A percentile compares a stretch with the other conserved stretches of the same genome.
Conservation (phyloP, 306 rosid species). For the Quercus aquifolioides region DNA sequence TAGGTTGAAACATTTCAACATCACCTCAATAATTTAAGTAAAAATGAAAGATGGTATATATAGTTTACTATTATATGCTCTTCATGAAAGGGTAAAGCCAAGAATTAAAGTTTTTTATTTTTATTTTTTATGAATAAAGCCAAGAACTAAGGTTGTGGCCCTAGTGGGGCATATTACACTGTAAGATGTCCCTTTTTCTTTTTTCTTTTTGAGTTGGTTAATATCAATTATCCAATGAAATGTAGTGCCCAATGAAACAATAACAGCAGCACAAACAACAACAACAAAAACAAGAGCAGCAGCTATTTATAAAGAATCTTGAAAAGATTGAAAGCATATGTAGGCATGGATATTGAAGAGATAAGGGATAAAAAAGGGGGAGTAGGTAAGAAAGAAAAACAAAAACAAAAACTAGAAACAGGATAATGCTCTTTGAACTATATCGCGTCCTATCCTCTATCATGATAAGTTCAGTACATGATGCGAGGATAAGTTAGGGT, state of each 20-base stretch:
- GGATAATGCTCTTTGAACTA: neutral
- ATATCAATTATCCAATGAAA: slow-evolving; percentile 16
- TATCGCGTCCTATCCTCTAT: neutral
- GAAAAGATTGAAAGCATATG: slow-evolving; percentile 13
- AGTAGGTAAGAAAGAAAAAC: slow-evolving; percentile 3
- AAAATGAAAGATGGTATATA: neutral
- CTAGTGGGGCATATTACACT: neutral
- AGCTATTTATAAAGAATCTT: slow-evolving; percentile 28
- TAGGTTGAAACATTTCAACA: neutral
- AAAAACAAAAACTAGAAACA: neutral
- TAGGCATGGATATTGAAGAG: slow-evolving; percentile 1
- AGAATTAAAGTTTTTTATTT: neutral
- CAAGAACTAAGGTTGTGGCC: neutral
- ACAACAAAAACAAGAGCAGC: slow-evolving; percentile 24
- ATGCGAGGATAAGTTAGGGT: too few relatives aligned
- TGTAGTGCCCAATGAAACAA: slow-evolving; percentile 29
- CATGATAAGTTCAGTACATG: neutral
- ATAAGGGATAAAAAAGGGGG: slow-evolving; percentile 1
- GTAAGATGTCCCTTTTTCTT: slow-evolving; percentile 19
- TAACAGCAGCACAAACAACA: slow-evolving; percentile 15
- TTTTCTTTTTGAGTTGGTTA: slow-evolving; percentile 3
- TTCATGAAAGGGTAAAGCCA: neutral
- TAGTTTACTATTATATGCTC: neutral
- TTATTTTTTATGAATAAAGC: neutral
- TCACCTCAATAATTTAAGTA: neutral